Percentiles rank a stretch among this genome's conserved stretches.
These are phyloP conservation scores for Ascochyta rabiei DNA, from an alignment of 2,329 filamentous ascomycete species.

Conservation along the genomic window DNA sequence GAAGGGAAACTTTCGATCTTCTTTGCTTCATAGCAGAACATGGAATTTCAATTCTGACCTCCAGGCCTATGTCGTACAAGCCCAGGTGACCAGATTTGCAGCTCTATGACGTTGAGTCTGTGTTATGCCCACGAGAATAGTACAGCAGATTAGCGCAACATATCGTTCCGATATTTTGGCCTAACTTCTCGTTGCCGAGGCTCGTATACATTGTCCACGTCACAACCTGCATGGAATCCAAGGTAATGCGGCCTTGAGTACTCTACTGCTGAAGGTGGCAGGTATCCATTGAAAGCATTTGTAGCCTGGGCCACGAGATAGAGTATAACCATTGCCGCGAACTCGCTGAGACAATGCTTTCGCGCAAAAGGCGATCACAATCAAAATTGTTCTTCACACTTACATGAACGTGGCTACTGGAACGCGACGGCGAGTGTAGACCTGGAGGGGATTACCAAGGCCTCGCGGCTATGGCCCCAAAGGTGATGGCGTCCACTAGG, in stretches of 20 bases:
- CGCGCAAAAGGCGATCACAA: not conserved
- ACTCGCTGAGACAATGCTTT: too few relatives aligned
- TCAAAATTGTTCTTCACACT: not conserved
- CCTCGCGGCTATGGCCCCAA: conserved; percentile 7
- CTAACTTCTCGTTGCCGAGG: not conserved
- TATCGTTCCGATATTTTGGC: not conserved
- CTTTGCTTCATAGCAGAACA: too few relatives aligned
- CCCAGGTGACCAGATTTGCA: not conserved
- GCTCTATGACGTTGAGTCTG: not conserved
- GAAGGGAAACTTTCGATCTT: not conserved
- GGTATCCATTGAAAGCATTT: not conserved
- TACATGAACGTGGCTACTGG: not conserved
- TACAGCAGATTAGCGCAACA: not conserved
- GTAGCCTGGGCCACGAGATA: too few relatives aligned
- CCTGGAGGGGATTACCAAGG: not conserved
- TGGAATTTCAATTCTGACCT: not conserved
- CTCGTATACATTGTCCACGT: not conserved
- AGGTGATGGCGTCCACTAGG: not conserved
- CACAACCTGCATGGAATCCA: not conserved
- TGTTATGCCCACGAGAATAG: not conserved
- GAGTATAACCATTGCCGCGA: too few relatives aligned
- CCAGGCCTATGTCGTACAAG: not conserved
- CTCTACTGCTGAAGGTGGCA: not conserved
- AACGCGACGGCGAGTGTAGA: not conserved
- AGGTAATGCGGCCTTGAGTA: not conserved